Evolutionary conservation across 2,329 filamentous ascomycete genomes (phyloP).

Genomic region (Stachybotrys elegans): DNA sequence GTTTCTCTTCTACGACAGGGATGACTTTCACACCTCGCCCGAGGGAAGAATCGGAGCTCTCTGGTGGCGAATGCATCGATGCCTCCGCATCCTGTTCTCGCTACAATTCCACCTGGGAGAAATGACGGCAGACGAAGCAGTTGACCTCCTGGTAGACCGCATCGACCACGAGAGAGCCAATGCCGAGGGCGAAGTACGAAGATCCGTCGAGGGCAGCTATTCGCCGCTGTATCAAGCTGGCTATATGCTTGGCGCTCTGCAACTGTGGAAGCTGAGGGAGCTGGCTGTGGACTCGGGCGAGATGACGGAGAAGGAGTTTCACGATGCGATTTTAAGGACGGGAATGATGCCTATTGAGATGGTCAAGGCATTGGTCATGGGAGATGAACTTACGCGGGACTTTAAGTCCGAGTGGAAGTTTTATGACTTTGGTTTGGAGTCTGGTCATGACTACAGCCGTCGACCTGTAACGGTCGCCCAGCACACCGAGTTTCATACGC

Average conservation of each 20-base stretch:
- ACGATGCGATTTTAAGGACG: constrained; percentile 42
- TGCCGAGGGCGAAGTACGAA: constrained; percentile 51
- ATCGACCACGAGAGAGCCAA: constrained; percentile 52
- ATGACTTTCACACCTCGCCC: constrained; percentile 39
- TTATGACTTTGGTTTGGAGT: constrained; percentile 26
- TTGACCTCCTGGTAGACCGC: constrained; percentile 47
- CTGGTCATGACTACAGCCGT: too few relatives aligned
- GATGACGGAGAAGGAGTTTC: constrained; percentile 45
- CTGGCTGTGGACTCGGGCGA: constrained; percentile 34
- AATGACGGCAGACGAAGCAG: constrained; percentile 44
- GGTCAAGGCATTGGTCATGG: constrained; percentile 38
- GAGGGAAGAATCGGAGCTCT: constrained; percentile 49
- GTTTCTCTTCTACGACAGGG: constrained; percentile 46
- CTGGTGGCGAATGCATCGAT: constrained; percentile 56
- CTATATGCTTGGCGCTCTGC: constrained; percentile 52
- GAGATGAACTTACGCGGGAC: constrained; percentile 30
- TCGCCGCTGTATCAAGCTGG: constrained; percentile 51
- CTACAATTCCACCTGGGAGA: constrained; percentile 49
- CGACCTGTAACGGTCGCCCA: too few relatives aligned
- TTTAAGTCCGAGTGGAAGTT: constrained; percentile 43
- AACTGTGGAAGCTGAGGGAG: constrained; percentile 42
- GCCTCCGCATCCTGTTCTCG: constrained; percentile 50
- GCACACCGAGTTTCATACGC: too few relatives aligned
- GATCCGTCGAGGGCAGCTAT: constrained; percentile 48
- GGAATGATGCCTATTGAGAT: constrained; percentile 49